phyloP scores from a whole-genome alignment of 768 basidiomycete species.

The Kwoniella pini region DNA sequence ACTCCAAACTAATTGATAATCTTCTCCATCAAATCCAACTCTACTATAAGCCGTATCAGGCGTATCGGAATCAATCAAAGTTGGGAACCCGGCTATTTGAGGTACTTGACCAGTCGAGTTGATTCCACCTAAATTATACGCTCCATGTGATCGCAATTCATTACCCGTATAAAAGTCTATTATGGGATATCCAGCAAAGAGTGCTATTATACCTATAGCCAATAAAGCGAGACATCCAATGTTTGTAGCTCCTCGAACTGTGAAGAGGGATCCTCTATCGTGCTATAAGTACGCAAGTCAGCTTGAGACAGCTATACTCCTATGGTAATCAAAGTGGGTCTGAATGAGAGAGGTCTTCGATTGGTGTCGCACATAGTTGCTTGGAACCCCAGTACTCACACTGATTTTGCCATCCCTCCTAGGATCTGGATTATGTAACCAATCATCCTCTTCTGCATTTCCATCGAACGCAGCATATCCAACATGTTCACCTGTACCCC shows the following conservation, averaged over 20 bases:
- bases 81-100: constrained; percentile 65
- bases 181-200: constrained; percentile 89
- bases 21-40: constrained; percentile 73
- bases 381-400: too few species aligned
- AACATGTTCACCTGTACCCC: constrained; percentile 15
- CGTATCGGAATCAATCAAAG: constrained; percentile 75
- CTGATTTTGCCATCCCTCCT: constrained; percentile 57
- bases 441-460: constrained; percentile 78
- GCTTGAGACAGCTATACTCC: too few species aligned
- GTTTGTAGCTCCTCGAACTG: constrained; percentile 80
- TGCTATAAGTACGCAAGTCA: constrained; percentile 18
- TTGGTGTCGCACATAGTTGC: too few species aligned
- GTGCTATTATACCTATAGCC: constrained; percentile 66
- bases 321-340: too few species aligned
- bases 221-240: constrained; percentile 71
- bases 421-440: constrained; percentile 80
- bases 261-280: constrained; percentile 65
- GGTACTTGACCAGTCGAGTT: constrained; percentile 89
- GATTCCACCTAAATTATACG: constrained; percentile 86
- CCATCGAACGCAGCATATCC: constrained; percentile 30
- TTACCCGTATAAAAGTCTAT: constrained; percentile 60
- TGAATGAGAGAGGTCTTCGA: too few species aligned
- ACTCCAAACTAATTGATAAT: constrained; percentile 81
- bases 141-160: constrained; percentile 52
- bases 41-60: constrained; percentile 63